Evolutionary conservation across 139 green algal species (phyloP).

Genomic region (Ettlia oleoabundans): DNA sequence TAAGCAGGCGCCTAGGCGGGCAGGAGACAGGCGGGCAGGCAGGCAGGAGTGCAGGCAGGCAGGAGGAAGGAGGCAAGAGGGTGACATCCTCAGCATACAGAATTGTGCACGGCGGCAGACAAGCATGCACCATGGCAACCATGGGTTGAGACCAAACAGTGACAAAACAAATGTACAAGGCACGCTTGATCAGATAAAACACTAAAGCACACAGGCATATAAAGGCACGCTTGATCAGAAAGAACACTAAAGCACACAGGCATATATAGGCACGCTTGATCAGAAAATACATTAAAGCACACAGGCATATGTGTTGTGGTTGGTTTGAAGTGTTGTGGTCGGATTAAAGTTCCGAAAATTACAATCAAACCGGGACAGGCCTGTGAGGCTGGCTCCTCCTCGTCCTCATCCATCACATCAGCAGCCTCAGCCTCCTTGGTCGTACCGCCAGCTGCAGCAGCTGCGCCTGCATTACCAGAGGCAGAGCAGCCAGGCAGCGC

Average conservation of each 20-base stretch:
- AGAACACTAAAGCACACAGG: too few species aligned
- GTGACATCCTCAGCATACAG: too few species aligned
- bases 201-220: too few species aligned
- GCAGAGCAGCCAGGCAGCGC: background rate
- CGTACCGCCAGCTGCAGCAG: background rate
- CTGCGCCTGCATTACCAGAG: background rate
- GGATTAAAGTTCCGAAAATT: background rate
- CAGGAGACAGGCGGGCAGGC: background rate
- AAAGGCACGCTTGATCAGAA: too few species aligned
- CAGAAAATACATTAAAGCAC: background rate
- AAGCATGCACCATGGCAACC: too few species aligned
- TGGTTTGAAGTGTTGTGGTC: background rate
- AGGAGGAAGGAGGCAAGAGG: background rate
- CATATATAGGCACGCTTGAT: too few species aligned
- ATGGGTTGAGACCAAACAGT: too few species aligned
- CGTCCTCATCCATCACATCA: constrained; percentile 10
- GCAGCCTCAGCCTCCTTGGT: background rate
- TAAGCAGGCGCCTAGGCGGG: too few species aligned
- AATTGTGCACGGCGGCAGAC: too few species aligned
- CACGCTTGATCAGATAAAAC: too few species aligned
- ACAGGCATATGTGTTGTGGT: background rate
- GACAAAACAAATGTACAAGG: too few species aligned
- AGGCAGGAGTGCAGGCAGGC: background rate
- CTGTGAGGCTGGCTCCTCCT: constrained; percentile 6
- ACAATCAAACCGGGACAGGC: background rate